Evolutionary conservation across 2,329 filamentous ascomycete species (phyloP).

Genomic region (Penicillium fuscoglaucum): DNA sequence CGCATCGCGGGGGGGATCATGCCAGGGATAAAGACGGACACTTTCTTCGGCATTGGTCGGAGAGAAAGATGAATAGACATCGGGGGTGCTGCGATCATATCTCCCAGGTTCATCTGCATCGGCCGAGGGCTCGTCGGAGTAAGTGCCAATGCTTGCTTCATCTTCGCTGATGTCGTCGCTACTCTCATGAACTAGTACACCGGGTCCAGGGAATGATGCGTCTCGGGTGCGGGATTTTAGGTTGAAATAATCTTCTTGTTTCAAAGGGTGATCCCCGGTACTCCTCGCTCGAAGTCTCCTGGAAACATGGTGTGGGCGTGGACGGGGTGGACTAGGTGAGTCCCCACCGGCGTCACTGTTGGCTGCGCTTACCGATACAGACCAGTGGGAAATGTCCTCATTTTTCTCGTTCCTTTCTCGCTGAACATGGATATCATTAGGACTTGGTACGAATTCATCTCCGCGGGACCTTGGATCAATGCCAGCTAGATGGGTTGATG

Average conservation of each 20-base stretch:
- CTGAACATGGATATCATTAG: conserved; percentile 53
- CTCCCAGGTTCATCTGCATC: conserved; percentile 28
- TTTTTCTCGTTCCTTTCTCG: conserved; percentile 53
- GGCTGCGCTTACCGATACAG: conserved; percentile 51
- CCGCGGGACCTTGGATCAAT: conserved; percentile 50
- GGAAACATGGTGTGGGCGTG: conserved; percentile 23
- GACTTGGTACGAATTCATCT: conserved; percentile 47
- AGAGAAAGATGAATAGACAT: conserved; percentile 21
- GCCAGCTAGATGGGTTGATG: conserved; percentile 45
- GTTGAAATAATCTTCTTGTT: conserved; percentile 38
- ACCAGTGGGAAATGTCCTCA: conserved; percentile 55
- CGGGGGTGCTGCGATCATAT: conserved; percentile 23
- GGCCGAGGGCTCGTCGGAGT: conserved; percentile 31
- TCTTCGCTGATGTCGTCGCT: conserved; percentile 47
- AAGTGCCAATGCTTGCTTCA: conserved; percentile 27
- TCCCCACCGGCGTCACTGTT: conserved; percentile 44
- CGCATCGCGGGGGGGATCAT: conserved; percentile 43
- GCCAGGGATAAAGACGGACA: conserved; percentile 49
- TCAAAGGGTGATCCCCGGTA: conserved; percentile 36
- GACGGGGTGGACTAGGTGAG: conserved; percentile 21
- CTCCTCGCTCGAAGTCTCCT: conserved; percentile 51
- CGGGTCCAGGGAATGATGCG: conserved; percentile 53
- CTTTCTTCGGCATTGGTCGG: conserved; percentile 27
- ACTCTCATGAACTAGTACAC: conserved; percentile 48
- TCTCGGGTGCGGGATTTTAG: conserved; percentile 33